Evolutionary conservation across 495 filamentous ascomycete genomes (phyloP).

Genomic region (Thermothielavioides terrestris): DNA sequence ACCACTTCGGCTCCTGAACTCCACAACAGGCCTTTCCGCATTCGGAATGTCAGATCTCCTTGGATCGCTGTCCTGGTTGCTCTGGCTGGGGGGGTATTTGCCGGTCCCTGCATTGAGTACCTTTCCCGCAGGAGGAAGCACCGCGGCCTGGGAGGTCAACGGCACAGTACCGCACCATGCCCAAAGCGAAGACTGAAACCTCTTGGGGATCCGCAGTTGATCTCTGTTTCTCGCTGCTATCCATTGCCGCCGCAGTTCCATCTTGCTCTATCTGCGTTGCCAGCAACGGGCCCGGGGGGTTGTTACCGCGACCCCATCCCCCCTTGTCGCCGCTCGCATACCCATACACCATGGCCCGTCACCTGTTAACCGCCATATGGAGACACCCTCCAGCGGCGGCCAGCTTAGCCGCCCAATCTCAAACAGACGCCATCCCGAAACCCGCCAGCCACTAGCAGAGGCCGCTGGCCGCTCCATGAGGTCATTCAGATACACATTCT

Average conservation of each 20-base stretch:
- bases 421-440: constrained; percentile 43
- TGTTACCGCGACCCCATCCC: constrained; percentile 1
- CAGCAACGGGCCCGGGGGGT: neutral
- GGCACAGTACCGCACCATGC: constrained; percentile 14
- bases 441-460: constrained; percentile 39
- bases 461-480: constrained; percentile 30
- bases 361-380: constrained; percentile 37
- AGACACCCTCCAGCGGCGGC: constrained; percentile 19
- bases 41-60: neutral
- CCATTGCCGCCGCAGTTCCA: constrained; percentile 5
- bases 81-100: too few relatives aligned
- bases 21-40: constrained; percentile 7
- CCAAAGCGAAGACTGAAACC: constrained; percentile 4
- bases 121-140: too few relatives aligned
- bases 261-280: constrained; percentile 4
- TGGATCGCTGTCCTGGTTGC: too few relatives aligned
- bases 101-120: constrained; percentile 4
- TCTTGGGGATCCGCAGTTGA: neutral
- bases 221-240: neutral
- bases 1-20: constrained; percentile 15
- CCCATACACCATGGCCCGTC: constrained; percentile 6
- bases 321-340: constrained; percentile 1
- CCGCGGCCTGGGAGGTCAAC: constrained; percentile 5
- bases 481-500: constrained; percentile 41
- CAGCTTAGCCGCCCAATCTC: constrained; percentile 39